A percentile compares a stretch with the other conserved stretches of the same genome.
phyloP scores from a whole-genome alignment of 2,329 filamentous ascomycete species.

The Claviceps paspali region DNA sequence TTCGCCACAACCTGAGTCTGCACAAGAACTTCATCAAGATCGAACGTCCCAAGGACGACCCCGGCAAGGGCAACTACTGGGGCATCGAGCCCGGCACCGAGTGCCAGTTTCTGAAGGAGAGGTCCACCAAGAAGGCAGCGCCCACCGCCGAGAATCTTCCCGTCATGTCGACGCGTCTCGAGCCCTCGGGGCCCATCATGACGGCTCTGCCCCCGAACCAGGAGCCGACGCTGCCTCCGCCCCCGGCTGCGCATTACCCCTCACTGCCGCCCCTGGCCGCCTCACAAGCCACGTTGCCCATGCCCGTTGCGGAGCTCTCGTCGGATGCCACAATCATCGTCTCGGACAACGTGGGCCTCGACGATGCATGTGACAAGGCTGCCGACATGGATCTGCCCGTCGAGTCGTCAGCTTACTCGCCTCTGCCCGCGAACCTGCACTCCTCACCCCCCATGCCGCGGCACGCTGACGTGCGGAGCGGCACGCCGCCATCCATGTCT shows the following conservation, averaged over 20 bases:
- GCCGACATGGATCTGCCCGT: constrained; percentile 22
- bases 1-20: constrained; percentile 90
- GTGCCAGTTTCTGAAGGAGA: constrained; percentile 78
- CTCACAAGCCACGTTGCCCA: constrained; percentile 21
- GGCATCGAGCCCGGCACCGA: constrained; percentile 83
- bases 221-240: constrained; percentile 34
- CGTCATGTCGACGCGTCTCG: constrained; percentile 41
- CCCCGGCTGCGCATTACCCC: constrained; percentile 20
- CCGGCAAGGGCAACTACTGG: constrained; percentile 97
- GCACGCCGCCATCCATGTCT: constrained; percentile 60
- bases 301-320: constrained; percentile 46
- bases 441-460: constrained; percentile 78
- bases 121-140: constrained; percentile 46
- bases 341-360: constrained; percentile 47
- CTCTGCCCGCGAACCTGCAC: constrained; percentile 54
- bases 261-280: constrained; percentile 25
- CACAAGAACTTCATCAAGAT: constrained; percentile 96
- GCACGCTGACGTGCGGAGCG: constrained; percentile 42
- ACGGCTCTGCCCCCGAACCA: constrained; percentile 18
- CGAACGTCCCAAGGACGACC: constrained; percentile 90
- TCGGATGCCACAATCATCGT: constrained; percentile 66
- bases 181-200: constrained; percentile 31
- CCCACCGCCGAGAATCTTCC: constrained; percentile 41
- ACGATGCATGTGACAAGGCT: constrained; percentile 29
- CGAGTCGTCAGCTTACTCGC: constrained; percentile 50